phyloP scores from a whole-genome alignment of 305 asterid genomes.

The Rubia tinctorum region DNA sequence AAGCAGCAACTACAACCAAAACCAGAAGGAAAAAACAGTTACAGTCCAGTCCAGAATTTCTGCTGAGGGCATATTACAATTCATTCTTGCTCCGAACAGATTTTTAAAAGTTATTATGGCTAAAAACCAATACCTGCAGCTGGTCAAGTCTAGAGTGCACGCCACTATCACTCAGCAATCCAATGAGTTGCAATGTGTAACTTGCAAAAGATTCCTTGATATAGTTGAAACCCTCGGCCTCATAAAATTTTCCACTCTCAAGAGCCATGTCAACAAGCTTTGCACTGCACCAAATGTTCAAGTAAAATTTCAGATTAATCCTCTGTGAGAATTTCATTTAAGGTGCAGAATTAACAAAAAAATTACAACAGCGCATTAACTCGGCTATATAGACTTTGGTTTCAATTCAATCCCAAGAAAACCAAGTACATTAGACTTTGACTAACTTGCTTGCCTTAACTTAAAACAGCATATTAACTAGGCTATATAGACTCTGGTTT shows the following conservation, averaged over 20 bases:
- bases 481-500: too few relatives aligned
- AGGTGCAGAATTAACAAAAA: too few relatives aligned
- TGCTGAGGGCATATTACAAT: neutral
- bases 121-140: conserved; percentile 52
- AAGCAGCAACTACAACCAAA: conserved; percentile 62
- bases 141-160: conserved; percentile 92
- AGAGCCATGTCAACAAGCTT: conserved; percentile 91
- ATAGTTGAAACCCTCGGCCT: conserved; percentile 73
- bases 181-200: conserved; percentile 86
- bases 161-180: conserved; percentile 88
- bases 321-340: too few relatives aligned
- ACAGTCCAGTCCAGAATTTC: conserved; percentile 13
- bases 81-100: neutral
- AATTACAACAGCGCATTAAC: too few relatives aligned
- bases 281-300: conserved; percentile 51
- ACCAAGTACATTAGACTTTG: neutral
- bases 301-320: neutral
- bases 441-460: neutral
- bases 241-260: conserved; percentile 73
- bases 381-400: neutral
- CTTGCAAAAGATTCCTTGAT: conserved; percentile 64
- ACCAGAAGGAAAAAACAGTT: conserved; percentile 6
- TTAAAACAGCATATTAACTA: too few relatives aligned
- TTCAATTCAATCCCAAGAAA: neutral
- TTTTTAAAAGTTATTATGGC: neutral